Evolutionary conservation across 352 stramenopile species (phyloP).

Genomic region (Phytophthora pisi): DNA sequence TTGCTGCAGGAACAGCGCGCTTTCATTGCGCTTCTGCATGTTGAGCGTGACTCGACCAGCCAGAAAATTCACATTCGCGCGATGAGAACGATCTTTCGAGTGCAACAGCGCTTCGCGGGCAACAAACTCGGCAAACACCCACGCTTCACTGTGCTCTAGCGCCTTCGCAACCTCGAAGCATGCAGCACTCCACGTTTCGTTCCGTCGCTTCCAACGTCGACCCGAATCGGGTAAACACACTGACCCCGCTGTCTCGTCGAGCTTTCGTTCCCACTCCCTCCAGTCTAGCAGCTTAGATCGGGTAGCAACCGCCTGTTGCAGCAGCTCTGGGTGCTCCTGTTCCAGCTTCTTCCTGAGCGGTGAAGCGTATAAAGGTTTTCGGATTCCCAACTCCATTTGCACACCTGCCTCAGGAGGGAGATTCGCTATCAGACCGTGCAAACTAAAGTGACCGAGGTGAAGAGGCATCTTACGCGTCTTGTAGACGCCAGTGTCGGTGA

Average conservation of each 20-base stretch:
- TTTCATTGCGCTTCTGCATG: slow-evolving; percentile 30
- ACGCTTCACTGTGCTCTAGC: slow-evolving; percentile 46
- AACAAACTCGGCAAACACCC: slow-evolving; percentile 34
- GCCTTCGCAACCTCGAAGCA: slow-evolving; percentile 48
- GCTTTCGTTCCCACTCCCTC: slow-evolving; percentile 37
- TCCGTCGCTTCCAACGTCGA: slow-evolving; percentile 27
- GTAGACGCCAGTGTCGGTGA: slow-evolving; percentile 36
- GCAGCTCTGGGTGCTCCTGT: background rate
- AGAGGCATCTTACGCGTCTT: slow-evolving; percentile 44
- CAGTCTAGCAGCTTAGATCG: slow-evolving; percentile 32
- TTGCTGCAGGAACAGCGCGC: slow-evolving; percentile 36
- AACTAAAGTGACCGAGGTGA: slow-evolving; percentile 36
- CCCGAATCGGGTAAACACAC: slow-evolving; percentile 11
- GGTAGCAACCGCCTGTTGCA: slow-evolving; percentile 13
- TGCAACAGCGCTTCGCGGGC: slow-evolving; percentile 28
- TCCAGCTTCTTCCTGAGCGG: slow-evolving; percentile 31
- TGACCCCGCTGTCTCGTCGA: slow-evolving; percentile 17
- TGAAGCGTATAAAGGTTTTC: slow-evolving; percentile 24
- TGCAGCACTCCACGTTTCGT: slow-evolving; percentile 47
- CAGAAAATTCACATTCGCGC: slow-evolving; percentile 40
- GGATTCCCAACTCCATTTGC: slow-evolving; percentile 39
- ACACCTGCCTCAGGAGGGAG: slow-evolving; percentile 50
- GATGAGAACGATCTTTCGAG: slow-evolving; percentile 35
- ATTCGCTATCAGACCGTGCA: slow-evolving; percentile 50
- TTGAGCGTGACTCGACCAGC: slow-evolving; percentile 25